Conservation (phyloP, 106 monocot genomes). For the Dendrobium huoshanense region DNA sequence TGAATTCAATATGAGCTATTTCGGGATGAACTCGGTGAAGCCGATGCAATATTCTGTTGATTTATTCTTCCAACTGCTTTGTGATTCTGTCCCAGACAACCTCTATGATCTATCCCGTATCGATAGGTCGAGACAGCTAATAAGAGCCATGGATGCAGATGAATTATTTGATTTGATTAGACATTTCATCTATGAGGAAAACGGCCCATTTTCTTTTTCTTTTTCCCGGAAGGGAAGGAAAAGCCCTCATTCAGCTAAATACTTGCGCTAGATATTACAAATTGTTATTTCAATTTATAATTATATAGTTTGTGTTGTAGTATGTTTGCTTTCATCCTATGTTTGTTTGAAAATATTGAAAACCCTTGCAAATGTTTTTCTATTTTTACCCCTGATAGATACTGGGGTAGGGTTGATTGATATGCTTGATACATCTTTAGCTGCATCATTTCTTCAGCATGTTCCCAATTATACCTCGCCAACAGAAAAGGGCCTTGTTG, state of each 20-base stretch:
- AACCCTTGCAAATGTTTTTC: background rate
- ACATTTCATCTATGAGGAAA: background rate
- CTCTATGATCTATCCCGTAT: background rate
- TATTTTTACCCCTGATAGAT: background rate
- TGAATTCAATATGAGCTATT: background rate
- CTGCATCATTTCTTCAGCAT: too few relatives aligned
- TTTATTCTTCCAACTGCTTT: too few relatives aligned
- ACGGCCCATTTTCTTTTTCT: background rate
- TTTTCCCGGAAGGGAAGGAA: background rate
- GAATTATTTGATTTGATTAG: background rate
- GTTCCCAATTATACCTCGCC: constrained; percentile 1
- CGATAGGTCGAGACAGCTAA: background rate
- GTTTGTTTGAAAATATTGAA: background rate
- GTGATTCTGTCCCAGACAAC: too few relatives aligned
- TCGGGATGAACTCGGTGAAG: background rate
- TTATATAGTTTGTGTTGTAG: too few relatives aligned
- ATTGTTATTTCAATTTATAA: too few relatives aligned
- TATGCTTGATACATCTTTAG: background rate
- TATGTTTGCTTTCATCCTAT: too few relatives aligned
- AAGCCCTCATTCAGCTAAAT: background rate
- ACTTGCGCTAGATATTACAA: background rate
- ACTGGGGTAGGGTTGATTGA: background rate
- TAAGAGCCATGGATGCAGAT: background rate
- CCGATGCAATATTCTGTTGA: background rate
- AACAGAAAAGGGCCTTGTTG: constrained; percentile 21